These are phyloP conservation scores for Cyberlindnera lachancei DNA, from an alignment of 805 yeast species.

Conservation along the genomic window DNA sequence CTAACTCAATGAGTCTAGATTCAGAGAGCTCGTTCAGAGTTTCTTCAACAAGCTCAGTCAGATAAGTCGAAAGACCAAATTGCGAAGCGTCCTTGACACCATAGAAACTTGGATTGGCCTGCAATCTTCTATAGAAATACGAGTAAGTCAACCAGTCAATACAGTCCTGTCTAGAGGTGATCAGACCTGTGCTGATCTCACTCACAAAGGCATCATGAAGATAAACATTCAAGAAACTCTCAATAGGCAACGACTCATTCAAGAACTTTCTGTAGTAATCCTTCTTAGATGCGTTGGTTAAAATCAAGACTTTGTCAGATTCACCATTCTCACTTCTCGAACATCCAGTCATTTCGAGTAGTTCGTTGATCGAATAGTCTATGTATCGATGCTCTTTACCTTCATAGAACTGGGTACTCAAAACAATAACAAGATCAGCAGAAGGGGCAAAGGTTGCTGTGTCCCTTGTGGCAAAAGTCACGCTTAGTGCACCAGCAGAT, in stretches of 20 bases:
- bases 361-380: conserved; percentile 58
- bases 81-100: conserved; percentile 62
- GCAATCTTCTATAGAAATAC: conserved; percentile 73
- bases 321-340: conserved; percentile 25
- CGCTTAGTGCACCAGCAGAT: conserved; percentile 39
- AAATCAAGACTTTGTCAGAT: conserved; percentile 40
- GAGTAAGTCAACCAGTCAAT: conserved; percentile 87
- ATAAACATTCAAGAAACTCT: conserved; percentile 55
- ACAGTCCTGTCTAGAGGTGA: conserved; percentile 71
- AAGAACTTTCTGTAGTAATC: conserved; percentile 68
- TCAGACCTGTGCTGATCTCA: conserved; percentile 62
- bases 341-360: conserved; percentile 58
- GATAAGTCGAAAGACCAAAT: conserved; percentile 66
- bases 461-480: conserved; percentile 58
- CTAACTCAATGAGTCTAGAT: conserved; percentile 55
- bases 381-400: conserved; percentile 65
- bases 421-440: conserved; percentile 49
- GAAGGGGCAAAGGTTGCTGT: conserved; percentile 41
- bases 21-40: conserved; percentile 56
- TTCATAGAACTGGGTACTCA: conserved; percentile 67
- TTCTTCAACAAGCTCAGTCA: conserved; percentile 77
- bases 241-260: conserved; percentile 72
- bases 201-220: conserved; percentile 63
- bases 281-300: conserved; percentile 47
- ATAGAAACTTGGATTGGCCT: conserved; percentile 81